These are phyloP conservation scores for Ceratocystis alfenasii DNA, from an alignment of 2,329 filamentous ascomycete species.

Conservation along the genomic window DNA sequence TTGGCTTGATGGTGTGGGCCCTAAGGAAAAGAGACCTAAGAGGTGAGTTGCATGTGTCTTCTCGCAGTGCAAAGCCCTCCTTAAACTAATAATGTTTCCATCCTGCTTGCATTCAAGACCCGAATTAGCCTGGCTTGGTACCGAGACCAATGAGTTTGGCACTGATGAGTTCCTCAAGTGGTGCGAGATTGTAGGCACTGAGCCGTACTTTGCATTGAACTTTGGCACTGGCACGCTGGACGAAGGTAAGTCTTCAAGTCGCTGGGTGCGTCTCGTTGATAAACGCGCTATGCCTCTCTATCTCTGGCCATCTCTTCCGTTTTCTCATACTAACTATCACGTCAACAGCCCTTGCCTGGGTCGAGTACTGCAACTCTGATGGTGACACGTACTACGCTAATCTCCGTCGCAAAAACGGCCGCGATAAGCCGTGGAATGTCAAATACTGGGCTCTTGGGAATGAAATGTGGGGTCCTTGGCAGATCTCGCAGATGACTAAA, in stretches of 20 bases:
- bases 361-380: conserved; percentile 78
- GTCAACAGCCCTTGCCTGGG: conserved; percentile 50
- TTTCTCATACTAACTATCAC: background rate
- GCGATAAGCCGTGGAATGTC: conserved; percentile 62
- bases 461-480: conserved; percentile 55
- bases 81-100: background rate
- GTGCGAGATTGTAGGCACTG: conserved; percentile 59
- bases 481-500: conserved; percentile 56
- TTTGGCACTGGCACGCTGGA: conserved; percentile 58
- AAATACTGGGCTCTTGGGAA: conserved; percentile 84
- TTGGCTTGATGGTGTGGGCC: conserved; percentile 72
- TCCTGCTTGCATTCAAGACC: conserved; percentile 35
- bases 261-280: background rate
- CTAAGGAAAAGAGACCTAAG: conserved; percentile 52
- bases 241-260: conserved; percentile 26
- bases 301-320: background rate
- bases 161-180: conserved; percentile 80
- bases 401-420: conserved; percentile 62
- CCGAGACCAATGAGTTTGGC: conserved; percentile 67
- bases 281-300: background rate
- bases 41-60: conserved; percentile 25
- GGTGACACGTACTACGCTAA: conserved; percentile 72
- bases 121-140: conserved; percentile 68
- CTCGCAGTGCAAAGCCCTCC: background rate
- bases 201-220: conserved; percentile 71